Conservation (phyloP, 208 protist genomes). For the Paratrypanosoma confusum region DNA sequence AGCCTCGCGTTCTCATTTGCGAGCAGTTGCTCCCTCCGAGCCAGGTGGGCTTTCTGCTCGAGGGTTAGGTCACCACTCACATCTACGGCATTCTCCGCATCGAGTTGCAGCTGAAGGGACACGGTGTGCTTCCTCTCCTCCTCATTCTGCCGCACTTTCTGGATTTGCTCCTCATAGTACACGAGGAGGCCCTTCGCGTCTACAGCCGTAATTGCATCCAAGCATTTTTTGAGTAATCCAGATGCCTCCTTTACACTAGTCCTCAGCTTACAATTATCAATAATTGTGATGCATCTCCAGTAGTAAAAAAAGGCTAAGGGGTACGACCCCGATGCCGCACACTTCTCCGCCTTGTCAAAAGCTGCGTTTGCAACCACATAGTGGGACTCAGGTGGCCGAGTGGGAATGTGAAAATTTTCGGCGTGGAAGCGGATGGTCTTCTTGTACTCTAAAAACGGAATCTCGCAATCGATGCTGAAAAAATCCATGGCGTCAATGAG, state of each 20-base stretch:
- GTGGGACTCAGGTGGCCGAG: constrained; percentile 6
- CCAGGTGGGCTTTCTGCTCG: constrained; percentile 6
- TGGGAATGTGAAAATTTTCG: constrained; percentile 13
- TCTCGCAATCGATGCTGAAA: constrained; percentile 46
- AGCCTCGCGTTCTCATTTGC: not conserved
- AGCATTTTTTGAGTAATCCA: constrained; percentile 9
- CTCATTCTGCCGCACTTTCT: no score
- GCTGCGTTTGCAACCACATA: constrained; percentile 12
- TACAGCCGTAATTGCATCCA: constrained; percentile 18
- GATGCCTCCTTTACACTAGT: constrained; percentile 3
- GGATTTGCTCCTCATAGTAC: constrained; percentile 20
- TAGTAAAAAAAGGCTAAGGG: constrained; percentile 40
- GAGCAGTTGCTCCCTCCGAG: constrained; percentile 15
- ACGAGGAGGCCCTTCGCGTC: constrained; percentile 11
- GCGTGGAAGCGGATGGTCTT: constrained; percentile 49
- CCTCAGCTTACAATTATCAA: constrained; percentile 26
- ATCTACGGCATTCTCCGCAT: no score
- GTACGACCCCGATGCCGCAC: constrained; percentile 11
- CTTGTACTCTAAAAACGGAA: constrained; percentile 34
- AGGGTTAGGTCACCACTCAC: not conserved
- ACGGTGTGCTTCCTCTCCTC: constrained; percentile 18
- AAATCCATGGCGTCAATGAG: constrained; percentile 18
- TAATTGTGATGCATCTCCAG: constrained; percentile 29
- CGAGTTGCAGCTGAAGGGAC: constrained; percentile 19
- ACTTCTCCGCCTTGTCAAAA: constrained; percentile 11